Percentiles rank a stretch among this genome's conserved stretches.
Evolutionary conservation across 139 green algal genomes (phyloP).

Genomic region (Astrephomene gubernaculifera): DNA sequence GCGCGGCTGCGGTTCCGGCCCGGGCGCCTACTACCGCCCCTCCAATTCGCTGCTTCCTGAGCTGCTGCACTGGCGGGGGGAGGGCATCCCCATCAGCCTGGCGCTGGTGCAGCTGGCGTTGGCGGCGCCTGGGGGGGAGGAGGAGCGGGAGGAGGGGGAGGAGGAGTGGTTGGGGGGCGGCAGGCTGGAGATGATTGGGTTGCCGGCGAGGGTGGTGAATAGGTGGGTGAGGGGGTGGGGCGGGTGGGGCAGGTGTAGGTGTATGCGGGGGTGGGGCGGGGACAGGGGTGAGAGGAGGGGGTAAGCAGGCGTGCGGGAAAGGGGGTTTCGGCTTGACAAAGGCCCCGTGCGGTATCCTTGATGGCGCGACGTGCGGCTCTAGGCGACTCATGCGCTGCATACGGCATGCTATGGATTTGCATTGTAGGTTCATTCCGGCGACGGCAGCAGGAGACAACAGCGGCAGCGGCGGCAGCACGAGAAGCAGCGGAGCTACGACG

Average conservation of each 20-base stretch:
- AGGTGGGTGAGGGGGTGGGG: conserved; percentile 37
- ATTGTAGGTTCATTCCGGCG: too few relatives aligned
- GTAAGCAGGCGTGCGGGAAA: neutral
- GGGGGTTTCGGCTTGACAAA: too few relatives aligned
- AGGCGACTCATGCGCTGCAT: too few relatives aligned
- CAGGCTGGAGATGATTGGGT: conserved; percentile 29
- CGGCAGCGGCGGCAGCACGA: neutral
- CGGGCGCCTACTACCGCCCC: conserved; percentile 62
- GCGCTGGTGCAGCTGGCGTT: conserved; percentile 70
- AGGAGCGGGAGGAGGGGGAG: too few relatives aligned
- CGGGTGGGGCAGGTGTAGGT: neutral
- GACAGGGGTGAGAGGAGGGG: neutral
- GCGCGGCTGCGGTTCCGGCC: neutral
- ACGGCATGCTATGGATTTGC: too few relatives aligned
- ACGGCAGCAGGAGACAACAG: too few relatives aligned
- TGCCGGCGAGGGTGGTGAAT: conserved; percentile 60
- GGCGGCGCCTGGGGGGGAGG: conserved; percentile 53
- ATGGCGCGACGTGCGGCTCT: too few relatives aligned
- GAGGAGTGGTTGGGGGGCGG: too few relatives aligned
- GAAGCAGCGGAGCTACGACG: neutral
- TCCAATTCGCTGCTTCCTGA: conserved; percentile 60
- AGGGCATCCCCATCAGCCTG: conserved; percentile 71
- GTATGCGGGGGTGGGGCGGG: neutral
- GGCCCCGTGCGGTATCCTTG: too few relatives aligned
- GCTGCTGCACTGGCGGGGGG: conserved; percentile 45